Conservation (phyloP, 1,284 basidiomycete genomes). For the Caloboletus inedulis region DNA sequence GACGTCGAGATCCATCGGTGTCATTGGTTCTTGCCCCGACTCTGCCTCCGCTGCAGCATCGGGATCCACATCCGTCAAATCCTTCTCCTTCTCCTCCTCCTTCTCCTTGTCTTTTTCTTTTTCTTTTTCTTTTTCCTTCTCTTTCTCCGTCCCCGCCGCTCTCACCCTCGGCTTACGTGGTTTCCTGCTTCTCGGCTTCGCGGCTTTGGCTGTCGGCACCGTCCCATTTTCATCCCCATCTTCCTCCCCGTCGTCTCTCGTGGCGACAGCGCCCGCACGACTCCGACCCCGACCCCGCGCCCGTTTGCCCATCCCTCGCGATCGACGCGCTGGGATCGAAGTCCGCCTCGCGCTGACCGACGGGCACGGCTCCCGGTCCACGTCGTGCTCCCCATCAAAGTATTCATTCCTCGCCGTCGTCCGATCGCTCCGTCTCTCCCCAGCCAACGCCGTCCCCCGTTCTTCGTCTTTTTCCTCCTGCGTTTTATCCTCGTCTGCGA, state of each 20-base stretch:
- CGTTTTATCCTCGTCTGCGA: slow-evolving; percentile 74
- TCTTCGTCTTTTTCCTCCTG: slow-evolving; percentile 73
- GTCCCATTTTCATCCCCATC: slow-evolving; percentile 22
- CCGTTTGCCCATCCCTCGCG: slow-evolving; percentile 31
- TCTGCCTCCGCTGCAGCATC: slow-evolving; percentile 29
- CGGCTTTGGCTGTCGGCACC: slow-evolving; percentile 6
- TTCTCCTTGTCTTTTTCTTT: slow-evolving; percentile 39
- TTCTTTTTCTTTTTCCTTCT: slow-evolving; percentile 39
- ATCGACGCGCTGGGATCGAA: slow-evolving; percentile 20
- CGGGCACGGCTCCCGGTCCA: slow-evolving; percentile 44
- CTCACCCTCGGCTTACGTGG: slow-evolving; percentile 30
- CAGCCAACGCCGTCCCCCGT: slow-evolving; percentile 51
- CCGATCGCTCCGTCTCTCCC: slow-evolving; percentile 54
- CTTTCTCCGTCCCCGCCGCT: slow-evolving; percentile 33
- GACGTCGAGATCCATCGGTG: slow-evolving; percentile 32
- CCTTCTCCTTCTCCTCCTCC: slow-evolving; percentile 33
- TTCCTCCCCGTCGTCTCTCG: slow-evolving; percentile 27
- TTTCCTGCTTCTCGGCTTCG: slow-evolving; percentile 20
- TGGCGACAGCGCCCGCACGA: slow-evolving; percentile 13
- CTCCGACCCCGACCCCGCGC: slow-evolving; percentile 31
- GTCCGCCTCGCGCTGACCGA: slow-evolving; percentile 17
- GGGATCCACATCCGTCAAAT: slow-evolving; percentile 28
- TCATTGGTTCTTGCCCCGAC: slow-evolving; percentile 32
- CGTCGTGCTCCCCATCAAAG: slow-evolving; percentile 70
- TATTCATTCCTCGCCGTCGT: slow-evolving; percentile 61